Evolutionary conservation across 129 eudicot genomes (phyloP), one percentile per base, ranked within the genome.

Genomic region (Flaveria sonorensis): DNA sequence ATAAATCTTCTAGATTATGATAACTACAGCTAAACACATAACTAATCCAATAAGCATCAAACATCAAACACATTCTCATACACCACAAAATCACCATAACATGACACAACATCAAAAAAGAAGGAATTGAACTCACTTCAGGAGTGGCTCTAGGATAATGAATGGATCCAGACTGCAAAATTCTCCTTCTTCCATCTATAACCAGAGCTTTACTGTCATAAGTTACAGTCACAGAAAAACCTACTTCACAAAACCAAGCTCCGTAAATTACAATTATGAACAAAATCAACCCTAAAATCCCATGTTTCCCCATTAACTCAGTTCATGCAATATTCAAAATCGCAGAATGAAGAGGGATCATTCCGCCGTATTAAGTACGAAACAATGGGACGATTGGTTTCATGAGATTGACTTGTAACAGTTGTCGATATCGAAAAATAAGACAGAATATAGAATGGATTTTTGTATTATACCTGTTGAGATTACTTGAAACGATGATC

Each of bases 91-190:
- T 28, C 23, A 28, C n/a, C 46, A 55, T 40, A 68, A 71, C 26
- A 52, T n/a, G 15, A 68, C 7, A 14, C 20, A 7, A 45, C 48
- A 20, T 26, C 5, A 0, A 10, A 28, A 36, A 53, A 16, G 28
- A 28, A 11, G 50, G n/a, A 10, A 57, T 13, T 30, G 74, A 23
- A 75, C 96, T 84, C 76, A 90, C 96, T 48, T 88, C 93, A 13
- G 96, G 93, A 30, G 87, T 88, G 62, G 88, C 82, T 68, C 93
- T 77, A 23, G 93, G 93, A 85, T 90, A 90, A 88, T 90, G 96
- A 50, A 88, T 61, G 15, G 96, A 90, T 0, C 96, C 96, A 28
- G 96, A 90, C 85, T 86, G 89, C 81, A 90, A 71, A 71, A 90
- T 71, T 47, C 91, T 83, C 79, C 82, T 87, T 77, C 83, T 90